A percentile compares a stretch with the other conserved stretches of the same genome.
These are phyloP conservation scores for Tylopilus felleus DNA, from an alignment of 768 basidiomycete genomes.

Conservation along the genomic window DNA sequence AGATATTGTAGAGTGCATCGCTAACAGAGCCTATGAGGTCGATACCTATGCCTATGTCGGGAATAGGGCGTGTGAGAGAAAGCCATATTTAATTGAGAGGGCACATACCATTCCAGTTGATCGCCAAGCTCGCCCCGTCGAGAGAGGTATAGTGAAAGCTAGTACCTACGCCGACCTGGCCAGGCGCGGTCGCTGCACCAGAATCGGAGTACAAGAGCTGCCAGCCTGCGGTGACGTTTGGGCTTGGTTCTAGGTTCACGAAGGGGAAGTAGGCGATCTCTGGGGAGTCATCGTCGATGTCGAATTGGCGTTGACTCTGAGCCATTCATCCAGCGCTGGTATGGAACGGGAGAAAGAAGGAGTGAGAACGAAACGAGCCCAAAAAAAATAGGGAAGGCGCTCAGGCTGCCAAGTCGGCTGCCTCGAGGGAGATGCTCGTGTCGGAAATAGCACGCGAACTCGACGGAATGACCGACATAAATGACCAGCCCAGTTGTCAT, in stretches of 20 bases:
- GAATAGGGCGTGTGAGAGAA: conserved; percentile 1
- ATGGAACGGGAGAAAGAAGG: conserved; percentile 8
- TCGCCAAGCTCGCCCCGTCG: conserved; percentile 51
- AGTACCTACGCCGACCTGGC: conserved; percentile 49
- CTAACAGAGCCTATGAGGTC: conserved; percentile 52
- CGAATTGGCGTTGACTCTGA: conserved; percentile 32
- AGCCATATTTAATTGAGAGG: background rate
- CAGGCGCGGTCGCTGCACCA: conserved; percentile 43
- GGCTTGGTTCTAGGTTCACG: conserved; percentile 48
- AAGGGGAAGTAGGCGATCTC: conserved; percentile 58
- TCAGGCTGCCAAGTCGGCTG: conserved; percentile 16
- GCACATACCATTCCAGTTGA: conserved; percentile 61
- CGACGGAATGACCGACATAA: background rate
- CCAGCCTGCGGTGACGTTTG: conserved; percentile 60
- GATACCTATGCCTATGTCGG: conserved; percentile 57
- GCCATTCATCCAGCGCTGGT: conserved; percentile 35
- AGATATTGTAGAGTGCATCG: conserved; percentile 43
- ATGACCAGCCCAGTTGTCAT: background rate
- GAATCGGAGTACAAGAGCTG: conserved; percentile 55
- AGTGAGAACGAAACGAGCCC: conserved; percentile 8
- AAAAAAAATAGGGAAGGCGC: conserved; percentile 18
- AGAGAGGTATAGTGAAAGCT: conserved; percentile 61
- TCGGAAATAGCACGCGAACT: conserved; percentile 20
- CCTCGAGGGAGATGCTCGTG: conserved; percentile 33
- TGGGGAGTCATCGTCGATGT: conserved; percentile 67